These are phyloP conservation scores for Jamesozyma spencerorum DNA, from an alignment of 805 yeast genomes.

Conservation along the genomic window DNA sequence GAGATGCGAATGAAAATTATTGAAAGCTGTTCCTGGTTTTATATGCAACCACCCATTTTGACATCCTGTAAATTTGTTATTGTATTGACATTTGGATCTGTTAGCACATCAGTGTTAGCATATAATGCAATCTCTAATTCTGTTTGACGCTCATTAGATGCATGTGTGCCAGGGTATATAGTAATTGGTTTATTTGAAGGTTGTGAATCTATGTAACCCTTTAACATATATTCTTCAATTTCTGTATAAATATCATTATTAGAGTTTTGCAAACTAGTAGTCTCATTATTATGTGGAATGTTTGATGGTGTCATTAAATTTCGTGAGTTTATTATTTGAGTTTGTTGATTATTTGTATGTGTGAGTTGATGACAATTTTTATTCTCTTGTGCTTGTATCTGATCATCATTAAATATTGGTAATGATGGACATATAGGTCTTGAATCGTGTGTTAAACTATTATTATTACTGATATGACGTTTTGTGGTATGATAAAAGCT, in stretches of 20 bases:
- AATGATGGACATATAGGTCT: conserved; percentile 1
- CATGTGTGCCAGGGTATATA: not conserved
- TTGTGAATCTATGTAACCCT: conserved; percentile 10
- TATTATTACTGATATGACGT: too few relatives aligned
- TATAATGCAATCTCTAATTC: conserved; percentile 6
- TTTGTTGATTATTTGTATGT: not conserved
- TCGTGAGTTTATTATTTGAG: not conserved
- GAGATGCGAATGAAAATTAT: too few relatives aligned
- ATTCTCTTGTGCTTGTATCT: too few relatives aligned
- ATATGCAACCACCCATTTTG: conserved; percentile 1
- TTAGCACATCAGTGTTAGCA: conserved; percentile 16
- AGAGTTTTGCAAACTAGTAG: not conserved
- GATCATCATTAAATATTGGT: not conserved
- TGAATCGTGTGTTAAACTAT: too few relatives aligned
- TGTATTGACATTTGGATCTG: not conserved
- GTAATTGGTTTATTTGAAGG: not conserved
- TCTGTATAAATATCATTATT: conserved; percentile 16
- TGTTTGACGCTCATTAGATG: conserved; percentile 11
- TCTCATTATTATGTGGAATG: not conserved
- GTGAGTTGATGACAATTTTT: too few relatives aligned
- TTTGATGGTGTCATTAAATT: conserved; percentile 2
- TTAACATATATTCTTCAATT: conserved; percentile 24
- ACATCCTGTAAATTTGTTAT: not conserved
- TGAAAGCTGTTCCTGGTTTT: too few relatives aligned
- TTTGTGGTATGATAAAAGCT: not conserved